Base-by-base conservation (phyloP, 2,329 filamentous ascomycete species). In the Stemphylium beticola region DNA sequence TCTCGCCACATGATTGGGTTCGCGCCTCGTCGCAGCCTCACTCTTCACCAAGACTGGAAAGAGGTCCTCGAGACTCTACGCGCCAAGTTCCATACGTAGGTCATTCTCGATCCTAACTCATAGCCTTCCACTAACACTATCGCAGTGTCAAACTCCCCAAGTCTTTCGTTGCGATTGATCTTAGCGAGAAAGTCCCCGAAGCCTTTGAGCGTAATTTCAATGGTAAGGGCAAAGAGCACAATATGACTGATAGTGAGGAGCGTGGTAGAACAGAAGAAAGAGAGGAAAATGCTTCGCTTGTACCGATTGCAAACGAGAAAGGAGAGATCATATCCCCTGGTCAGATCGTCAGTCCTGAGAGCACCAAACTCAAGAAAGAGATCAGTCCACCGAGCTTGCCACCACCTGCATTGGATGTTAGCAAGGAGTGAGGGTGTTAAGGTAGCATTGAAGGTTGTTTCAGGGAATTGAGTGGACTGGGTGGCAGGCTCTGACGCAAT, bases 1-100 rank as follows among this genome's bases (percentile, higher is more conserved):
- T 95, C 91, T 66, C 91, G 95, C 67, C 95, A 99, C 75, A 96
- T 92, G 75, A 99, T 99, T 67, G 93, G 93, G 36, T 96, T 91
- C 73, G 92, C 93, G 6, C 92, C 92, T n/a, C 83, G 93, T 60
- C 84, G 95, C 58, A 96, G 91, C 71, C 79, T 99, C 67, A 98
- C 93, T 3, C 85, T 91, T 2, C 96, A 99, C 77, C 87, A 87
- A 33, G 91, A 99, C 75, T 99, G 95, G 93, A 93, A 96, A 77
- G 86, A 93, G 67, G 91, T 99, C n/a, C 91, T 99, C 64, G 93
- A 96, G 77, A 98, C 93, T 1, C 80, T 99, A 60, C 87, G 93
- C 62, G 93, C 91, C 44, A 98, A 96, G 69, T 98, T 99, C 72
- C 91, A 96, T 71, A 92, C 92, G 90, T 93, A 83, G 79, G 89